Base-by-base conservation (phyloP, 768 basidiomycete species). In the Lactarius evosmus region DNA sequence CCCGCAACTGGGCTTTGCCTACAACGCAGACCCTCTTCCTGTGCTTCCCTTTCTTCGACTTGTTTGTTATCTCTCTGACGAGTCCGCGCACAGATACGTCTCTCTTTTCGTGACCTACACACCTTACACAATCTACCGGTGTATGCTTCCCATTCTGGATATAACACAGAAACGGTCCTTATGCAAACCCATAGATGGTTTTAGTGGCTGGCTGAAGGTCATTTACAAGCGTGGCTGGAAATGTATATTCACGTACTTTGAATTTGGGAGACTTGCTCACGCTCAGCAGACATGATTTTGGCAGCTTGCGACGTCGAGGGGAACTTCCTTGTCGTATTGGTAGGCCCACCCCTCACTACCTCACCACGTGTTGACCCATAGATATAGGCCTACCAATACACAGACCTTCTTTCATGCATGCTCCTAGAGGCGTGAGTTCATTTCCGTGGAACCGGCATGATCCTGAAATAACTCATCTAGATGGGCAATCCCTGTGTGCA, bases 401-500 rank as follows among this genome's bases (percentile, higher is more conserved):
- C 93, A 34, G 91, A 90, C 67, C 76, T 95, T 3, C 77, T 95
- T 53, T 94, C 93, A 1, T 92, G 90, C 74, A 93, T 93, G 90
- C 82, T 95, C 29, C 85, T 95, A 52, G 91, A 94, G 71, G 91
- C 92, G 84, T 91, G 72, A 65, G 85, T 70, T 38, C 40, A 46
- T 19, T 19, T 19, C 36, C 17, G n/a, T 50, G 25, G 22, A n/a
- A 3, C n/a, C 4, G 58, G 12, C 44, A 7, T 62, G 9, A 32
- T 33, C 46, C n/a, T 25, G 41, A 32, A 17, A 51, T n/a, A 54
- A 8, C 41, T 68, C 63, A 7, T 56, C 34, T 57, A 90, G 88
- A 61, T 93, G 91, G 92, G 93, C 93, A 0, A 95, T 93, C 70
- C 93, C 93, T 30, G 83, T 90, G 12, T 94, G 93, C 74, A 77